Evolutionary conservation across 306 rosid species (phyloP).

Genomic region (Ormosia semicastrata): DNA sequence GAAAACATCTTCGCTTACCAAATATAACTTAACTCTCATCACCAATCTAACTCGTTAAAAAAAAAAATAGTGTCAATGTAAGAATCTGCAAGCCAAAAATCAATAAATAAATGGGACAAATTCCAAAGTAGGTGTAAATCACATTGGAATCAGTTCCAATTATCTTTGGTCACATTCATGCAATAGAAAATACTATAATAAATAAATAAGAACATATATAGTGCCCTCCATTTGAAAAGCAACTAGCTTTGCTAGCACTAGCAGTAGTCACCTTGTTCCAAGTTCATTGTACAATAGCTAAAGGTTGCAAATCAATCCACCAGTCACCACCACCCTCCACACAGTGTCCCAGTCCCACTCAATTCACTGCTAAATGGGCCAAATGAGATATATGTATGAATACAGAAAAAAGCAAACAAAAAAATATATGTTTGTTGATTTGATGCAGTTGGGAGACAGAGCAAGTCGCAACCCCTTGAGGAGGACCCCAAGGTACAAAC

Average conservation of each 20-base stretch:
- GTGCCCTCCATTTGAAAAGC: slow-evolving; percentile 21
- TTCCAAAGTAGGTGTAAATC: slow-evolving; percentile 8
- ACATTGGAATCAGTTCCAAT: slow-evolving; percentile 28
- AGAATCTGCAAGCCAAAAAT: neutral
- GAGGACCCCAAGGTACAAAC: slow-evolving; percentile 45
- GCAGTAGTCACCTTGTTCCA: slow-evolving; percentile 5
- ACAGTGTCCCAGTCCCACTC: neutral
- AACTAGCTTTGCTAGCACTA: slow-evolving; percentile 5
- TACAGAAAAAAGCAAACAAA: neutral
- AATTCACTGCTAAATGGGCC: slow-evolving; percentile 26
- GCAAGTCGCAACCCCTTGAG: neutral
- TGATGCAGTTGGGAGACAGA: slow-evolving; percentile 35
- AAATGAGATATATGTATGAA: slow-evolving; percentile 12
- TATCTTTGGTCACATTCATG: slow-evolving; percentile 18
- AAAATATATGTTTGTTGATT: slow-evolving; percentile 6
- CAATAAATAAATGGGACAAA: slow-evolving; percentile 5
- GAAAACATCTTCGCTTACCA: too few species aligned
- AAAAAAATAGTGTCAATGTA: neutral
- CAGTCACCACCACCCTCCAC: neutral
- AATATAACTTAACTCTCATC: too few species aligned
- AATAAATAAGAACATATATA: neutral
- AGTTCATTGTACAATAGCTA: neutral
- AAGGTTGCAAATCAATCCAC: slow-evolving; percentile 21
- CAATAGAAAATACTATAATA: neutral
- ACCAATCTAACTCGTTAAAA: too few species aligned